These are phyloP conservation scores for Trichoderma sp. DNA, from an alignment of 2,329 filamentous ascomycete genomes.

Conservation along the genomic window DNA sequence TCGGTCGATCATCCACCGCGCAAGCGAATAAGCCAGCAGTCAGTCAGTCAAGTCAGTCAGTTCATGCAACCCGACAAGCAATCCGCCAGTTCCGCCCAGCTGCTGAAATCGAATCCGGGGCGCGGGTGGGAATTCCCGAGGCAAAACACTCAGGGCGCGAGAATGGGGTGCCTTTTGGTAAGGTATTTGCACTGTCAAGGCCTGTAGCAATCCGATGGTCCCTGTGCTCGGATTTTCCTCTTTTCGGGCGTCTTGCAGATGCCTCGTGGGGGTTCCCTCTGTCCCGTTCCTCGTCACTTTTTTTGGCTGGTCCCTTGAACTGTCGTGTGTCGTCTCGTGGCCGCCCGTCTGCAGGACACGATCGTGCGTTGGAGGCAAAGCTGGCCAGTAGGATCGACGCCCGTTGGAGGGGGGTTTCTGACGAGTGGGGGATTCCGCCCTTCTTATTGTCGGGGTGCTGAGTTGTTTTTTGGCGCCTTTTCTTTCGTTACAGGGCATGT, in stretches of 20 bases:
- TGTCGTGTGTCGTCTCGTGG: conserved; percentile 26
- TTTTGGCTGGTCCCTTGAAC: neutral
- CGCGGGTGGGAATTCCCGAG: conserved; percentile 5
- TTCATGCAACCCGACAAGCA: neutral
- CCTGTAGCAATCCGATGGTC: too few relatives aligned
- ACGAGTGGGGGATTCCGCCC: neutral
- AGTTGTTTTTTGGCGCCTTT: neutral
- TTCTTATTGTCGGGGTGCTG: neutral
- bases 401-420: neutral
- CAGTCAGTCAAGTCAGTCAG: neutral
- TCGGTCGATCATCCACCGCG: neutral
- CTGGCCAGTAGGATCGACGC: conserved; percentile 23
- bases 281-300: neutral
- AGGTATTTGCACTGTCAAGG: neutral
- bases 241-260: conserved; percentile 8
- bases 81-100: neutral
- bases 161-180: conserved; percentile 6
- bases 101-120: neutral
- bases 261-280: conserved; percentile 11
- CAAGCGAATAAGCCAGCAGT: neutral
- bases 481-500: neutral
- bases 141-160: conserved; percentile 9
- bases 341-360: conserved; percentile 24
- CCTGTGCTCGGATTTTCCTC: neutral
- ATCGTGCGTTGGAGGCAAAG: conserved; percentile 16